Evolutionary conservation across 1,284 basidiomycete species (phyloP), one percentile per base, ranked within the genome.

Genomic region (Fistulina hepatica): DNA sequence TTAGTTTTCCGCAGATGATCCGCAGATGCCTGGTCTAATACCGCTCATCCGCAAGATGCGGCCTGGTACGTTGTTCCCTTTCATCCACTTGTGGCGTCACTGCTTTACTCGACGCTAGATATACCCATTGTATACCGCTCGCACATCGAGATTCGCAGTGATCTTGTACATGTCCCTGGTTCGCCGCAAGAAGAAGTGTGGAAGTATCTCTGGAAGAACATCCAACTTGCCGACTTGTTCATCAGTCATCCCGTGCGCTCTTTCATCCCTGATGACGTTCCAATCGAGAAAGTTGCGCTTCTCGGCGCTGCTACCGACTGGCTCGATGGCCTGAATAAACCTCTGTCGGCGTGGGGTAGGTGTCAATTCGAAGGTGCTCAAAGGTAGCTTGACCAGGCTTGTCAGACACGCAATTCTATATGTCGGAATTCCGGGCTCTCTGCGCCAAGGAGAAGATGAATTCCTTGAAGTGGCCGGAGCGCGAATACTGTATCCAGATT

Each of bases 221-320:
- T 92, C 52, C 70, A 86, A 54, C 67, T 80, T 20, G 78, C 83
- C 34, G 86, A 91, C 61, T 58, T 90, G 49, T 90, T 91, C 65
- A 81, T 91, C 61, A 76, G 81, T 73, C 88, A 92, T 54, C 88
- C 88, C n/a, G 86, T 92, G 49, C 82, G 70, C 65, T 84, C 84
- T 58, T 92, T 92, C 52, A 85, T 92, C 9, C 89, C 88, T 8
- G 75, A 72, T 45, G 78, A 81, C 50, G 85, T 91, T 6, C 79
- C 79, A n/a, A 59, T 64, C 12, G 67, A 78, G 54, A 83, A 75
- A 49, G 58, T 86, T 33, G 60, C 73, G 26, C 67, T 86, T 24
- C 63, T 86, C 30, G 81, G 81, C 50, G 83, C 82, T 50, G 77
- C 82, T 13, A 85, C 82, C 33, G 82, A 86, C 55, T 84, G 79